These are phyloP conservation scores for Amylostereum areolatum DNA, from an alignment of 1,284 basidiomycete species.

Conservation along the genomic window DNA sequence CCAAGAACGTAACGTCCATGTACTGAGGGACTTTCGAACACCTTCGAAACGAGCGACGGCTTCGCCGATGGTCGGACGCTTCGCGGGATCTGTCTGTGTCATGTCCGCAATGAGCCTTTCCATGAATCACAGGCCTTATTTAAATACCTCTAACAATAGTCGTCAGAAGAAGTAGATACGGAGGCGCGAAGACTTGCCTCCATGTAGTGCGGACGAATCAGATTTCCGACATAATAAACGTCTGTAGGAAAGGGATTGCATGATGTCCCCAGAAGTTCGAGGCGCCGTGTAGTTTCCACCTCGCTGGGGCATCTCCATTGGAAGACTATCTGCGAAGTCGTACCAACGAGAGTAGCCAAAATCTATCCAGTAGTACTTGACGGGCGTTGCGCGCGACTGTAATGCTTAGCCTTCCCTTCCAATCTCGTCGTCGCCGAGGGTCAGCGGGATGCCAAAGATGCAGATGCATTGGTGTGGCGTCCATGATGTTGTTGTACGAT, in stretches of 20 bases:
- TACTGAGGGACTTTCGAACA: conserved; percentile 14
- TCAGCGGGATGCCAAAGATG: conserved; percentile 20
- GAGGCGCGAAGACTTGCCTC: neutral
- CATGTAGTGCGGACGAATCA: conserved; percentile 19
- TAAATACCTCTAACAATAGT: neutral
- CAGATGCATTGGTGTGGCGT: conserved; percentile 21
- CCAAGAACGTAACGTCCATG: conserved; percentile 7
- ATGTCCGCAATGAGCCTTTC: conserved; percentile 29
- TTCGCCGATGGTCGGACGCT: neutral
- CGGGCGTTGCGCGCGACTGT: conserved; percentile 19
- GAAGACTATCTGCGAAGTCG: conserved; percentile 11
- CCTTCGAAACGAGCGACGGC: neutral
- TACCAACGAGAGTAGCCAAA: conserved; percentile 25
- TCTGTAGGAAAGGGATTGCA: conserved; percentile 30
- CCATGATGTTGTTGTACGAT: conserved; percentile 35
- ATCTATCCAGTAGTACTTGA: conserved; percentile 25
- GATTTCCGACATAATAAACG: conserved; percentile 18
- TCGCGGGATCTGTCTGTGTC: neutral
- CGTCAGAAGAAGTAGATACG: neutral
- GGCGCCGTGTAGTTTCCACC: conserved; percentile 19
- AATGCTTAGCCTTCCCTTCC: conserved; percentile 14
- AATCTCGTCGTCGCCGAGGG: conserved; percentile 7
- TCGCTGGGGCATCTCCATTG: conserved; percentile 10
- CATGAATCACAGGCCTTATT: conserved; percentile 83
- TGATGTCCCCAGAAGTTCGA: conserved; percentile 10